Conservation (phyloP, 306 rosid genomes). For the Herpetospermum pedunculosum region DNA sequence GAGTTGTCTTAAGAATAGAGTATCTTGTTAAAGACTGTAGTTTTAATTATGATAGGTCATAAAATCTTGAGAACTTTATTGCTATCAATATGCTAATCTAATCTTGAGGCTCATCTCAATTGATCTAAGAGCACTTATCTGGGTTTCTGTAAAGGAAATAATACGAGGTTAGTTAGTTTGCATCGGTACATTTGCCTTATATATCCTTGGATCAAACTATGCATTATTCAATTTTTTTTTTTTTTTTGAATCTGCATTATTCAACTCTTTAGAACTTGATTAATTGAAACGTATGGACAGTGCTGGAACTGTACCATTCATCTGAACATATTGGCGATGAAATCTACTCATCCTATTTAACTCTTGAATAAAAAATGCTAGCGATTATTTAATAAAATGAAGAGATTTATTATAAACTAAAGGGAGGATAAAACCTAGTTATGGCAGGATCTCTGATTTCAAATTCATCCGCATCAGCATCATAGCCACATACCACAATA, state of each 20-base stretch:
- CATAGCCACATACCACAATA: slow-evolving; percentile 87
- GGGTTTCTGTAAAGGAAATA: background rate
- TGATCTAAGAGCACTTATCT: background rate
- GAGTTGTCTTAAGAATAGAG: background rate
- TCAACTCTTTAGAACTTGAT: background rate
- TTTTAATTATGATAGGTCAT: background rate
- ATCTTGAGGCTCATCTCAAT: background rate
- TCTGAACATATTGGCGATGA: background rate
- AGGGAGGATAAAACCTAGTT: slow-evolving; percentile 38
- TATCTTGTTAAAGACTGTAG: background rate
- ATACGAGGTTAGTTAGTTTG: background rate
- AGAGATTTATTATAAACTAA: background rate
- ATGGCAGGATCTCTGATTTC: slow-evolving; percentile 98
- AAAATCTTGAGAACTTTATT: background rate
- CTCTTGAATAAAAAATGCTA: background rate
- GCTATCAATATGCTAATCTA: background rate
- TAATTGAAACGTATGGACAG: background rate
- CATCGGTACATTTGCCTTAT: background rate
- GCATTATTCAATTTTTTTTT: background rate
- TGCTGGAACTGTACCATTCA: background rate
- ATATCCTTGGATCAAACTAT: background rate
- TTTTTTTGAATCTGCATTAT: no score
- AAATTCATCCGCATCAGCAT: slow-evolving; percentile 72
- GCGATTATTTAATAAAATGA: background rate
- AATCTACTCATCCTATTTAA: background rate